These are phyloP conservation scores for Saturnispora quitensis DNA, from an alignment of 805 yeast genomes.

Conservation along the genomic window DNA sequence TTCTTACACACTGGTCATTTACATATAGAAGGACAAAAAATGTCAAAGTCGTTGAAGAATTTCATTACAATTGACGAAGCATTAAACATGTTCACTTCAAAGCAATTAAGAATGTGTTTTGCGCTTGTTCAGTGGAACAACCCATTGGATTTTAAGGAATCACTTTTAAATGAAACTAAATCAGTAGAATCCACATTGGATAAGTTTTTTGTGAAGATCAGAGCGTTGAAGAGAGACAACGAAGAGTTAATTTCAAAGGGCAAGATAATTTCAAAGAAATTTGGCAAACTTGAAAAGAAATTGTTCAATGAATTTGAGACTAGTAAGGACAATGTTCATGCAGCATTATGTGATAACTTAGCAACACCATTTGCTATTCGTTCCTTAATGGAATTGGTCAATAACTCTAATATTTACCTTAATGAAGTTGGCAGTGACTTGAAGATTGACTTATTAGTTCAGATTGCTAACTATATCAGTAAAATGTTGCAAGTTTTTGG, in stretches of 20 bases:
- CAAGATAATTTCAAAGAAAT: constrained; percentile 51
- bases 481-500: constrained; percentile 68
- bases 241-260: constrained; percentile 41
- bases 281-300: constrained; percentile 44
- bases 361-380: constrained; percentile 70
- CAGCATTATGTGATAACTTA: constrained; percentile 82
- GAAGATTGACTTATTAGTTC: constrained; percentile 56
- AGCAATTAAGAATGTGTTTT: constrained; percentile 87
- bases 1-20: constrained; percentile 95
- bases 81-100: constrained; percentile 52
- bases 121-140: constrained; percentile 89
- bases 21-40: constrained; percentile 97
- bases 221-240: constrained; percentile 69
- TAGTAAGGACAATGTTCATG: constrained; percentile 55
- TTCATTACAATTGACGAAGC: constrained; percentile 94
- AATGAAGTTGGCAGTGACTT: constrained; percentile 40
- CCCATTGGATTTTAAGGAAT: constrained; percentile 85
- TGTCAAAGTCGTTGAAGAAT: constrained; percentile 92
- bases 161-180: constrained; percentile 66
- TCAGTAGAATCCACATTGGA: constrained; percentile 64
- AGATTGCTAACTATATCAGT: constrained; percentile 60
- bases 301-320: constrained; percentile 34
- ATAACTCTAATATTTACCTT: constrained; percentile 65
- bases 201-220: constrained; percentile 79
- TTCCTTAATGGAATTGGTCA: constrained; percentile 56